Conservation (phyloP, 2,329 filamentous ascomycete species). For the Aureobasidium leucospermi region DNA sequence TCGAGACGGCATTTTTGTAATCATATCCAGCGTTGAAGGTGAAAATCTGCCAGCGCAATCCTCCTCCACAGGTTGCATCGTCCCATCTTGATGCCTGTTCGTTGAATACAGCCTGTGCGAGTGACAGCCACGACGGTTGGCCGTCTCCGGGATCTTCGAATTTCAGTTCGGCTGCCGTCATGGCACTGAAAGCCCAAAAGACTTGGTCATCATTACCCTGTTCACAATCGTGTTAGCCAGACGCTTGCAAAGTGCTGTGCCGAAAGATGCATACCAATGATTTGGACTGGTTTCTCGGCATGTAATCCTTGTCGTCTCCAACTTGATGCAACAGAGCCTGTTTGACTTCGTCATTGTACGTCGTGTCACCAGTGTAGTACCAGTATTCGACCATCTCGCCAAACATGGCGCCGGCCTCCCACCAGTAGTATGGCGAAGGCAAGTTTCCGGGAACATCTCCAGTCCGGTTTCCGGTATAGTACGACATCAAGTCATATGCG, state of each 20-base stretch:
- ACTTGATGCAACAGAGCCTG: constrained; percentile 55
- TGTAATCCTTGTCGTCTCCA: constrained; percentile 51
- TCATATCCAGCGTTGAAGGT: constrained; percentile 61
- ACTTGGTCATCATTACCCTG: constrained; percentile 49
- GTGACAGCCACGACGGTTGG: constrained; percentile 35
- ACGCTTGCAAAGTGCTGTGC: background rate
- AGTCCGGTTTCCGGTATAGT: constrained; percentile 28
- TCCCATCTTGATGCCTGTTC: constrained; percentile 29
- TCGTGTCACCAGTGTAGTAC: constrained; percentile 58
- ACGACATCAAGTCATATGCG: constrained; percentile 27
- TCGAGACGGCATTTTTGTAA: constrained; percentile 53
- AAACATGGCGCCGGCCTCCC: constrained; percentile 58
- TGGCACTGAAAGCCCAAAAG: constrained; percentile 50
- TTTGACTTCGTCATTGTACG: constrained; percentile 54
- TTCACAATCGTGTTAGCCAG: background rate
- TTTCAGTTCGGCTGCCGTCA: constrained; percentile 47
- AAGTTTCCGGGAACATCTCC: constrained; percentile 31
- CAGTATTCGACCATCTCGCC: constrained; percentile 55
- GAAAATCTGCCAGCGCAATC: constrained; percentile 58
- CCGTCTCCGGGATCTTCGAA: constrained; percentile 34
- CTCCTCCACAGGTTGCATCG: constrained; percentile 25
- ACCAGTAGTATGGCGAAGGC: constrained; percentile 62
- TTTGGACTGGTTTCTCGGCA: constrained; percentile 40
- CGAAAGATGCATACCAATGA: constrained; percentile 25
- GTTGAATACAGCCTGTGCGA: constrained; percentile 35